Evolutionary conservation across 805 yeast species (phyloP).

Genomic region (Lachancea nothofagi): DNA sequence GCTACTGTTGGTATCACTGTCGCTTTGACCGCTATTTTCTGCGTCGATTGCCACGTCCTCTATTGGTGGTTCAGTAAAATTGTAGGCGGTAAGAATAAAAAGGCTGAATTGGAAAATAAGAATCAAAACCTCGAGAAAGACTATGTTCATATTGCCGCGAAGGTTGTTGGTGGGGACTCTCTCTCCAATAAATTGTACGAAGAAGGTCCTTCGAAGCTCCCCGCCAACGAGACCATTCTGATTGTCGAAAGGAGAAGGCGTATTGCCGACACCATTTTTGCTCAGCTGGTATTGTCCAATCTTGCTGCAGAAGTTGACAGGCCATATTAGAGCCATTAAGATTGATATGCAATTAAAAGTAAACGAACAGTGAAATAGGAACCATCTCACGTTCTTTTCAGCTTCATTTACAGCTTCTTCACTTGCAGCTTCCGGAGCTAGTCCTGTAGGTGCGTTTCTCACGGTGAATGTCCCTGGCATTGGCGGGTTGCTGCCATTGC

Average conservation of each 20-base stretch:
- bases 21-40: neutral
- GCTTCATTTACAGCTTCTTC: neutral
- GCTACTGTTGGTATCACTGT: neutral
- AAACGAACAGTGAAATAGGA: slow-evolving; percentile 25
- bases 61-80: slow-evolving; percentile 20
- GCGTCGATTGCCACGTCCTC: neutral
- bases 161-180: slow-evolving; percentile 31
- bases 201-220: slow-evolving; percentile 34
- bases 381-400: slow-evolving; percentile 3
- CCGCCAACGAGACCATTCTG: slow-evolving; percentile 25
- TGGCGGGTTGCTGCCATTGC: neutral
- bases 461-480: slow-evolving; percentile 2
- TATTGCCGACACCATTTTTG: slow-evolving; percentile 26
- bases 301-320: slow-evolving; percentile 35
- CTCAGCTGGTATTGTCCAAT: slow-evolving; percentile 22
- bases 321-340: slow-evolving; percentile 20
- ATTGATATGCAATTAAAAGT: slow-evolving; percentile 22
- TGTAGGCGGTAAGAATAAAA: slow-evolving; percentile 25
- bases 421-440: neutral
- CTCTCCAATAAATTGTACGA: slow-evolving; percentile 47
- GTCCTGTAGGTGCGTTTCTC: neutral
- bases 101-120: slow-evolving; percentile 25
- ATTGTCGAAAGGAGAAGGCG: slow-evolving; percentile 28
- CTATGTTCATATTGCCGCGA: slow-evolving; percentile 30
- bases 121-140: slow-evolving; percentile 26